These are phyloP conservation scores for Fusarium compactum DNA, from an alignment of 2,329 filamentous ascomycete genomes.

Conservation along the genomic window DNA sequence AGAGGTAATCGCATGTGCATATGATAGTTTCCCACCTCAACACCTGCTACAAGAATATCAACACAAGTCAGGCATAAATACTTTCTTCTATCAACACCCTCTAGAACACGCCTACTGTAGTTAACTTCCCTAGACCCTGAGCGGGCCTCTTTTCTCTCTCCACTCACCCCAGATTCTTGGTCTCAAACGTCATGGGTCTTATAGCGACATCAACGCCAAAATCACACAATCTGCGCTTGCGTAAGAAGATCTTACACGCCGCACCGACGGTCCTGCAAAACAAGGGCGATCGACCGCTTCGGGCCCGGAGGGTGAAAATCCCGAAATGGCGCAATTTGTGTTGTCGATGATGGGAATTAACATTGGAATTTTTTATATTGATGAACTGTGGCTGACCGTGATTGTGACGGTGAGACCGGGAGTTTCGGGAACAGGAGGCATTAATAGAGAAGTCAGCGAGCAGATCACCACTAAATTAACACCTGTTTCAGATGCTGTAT, in stretches of 20 bases:
- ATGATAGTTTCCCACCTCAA: background rate
- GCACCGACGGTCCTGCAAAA: background rate
- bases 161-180: conserved; percentile 39
- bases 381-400: background rate
- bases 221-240: conserved; percentile 44
- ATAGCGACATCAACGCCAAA: conserved; percentile 45
- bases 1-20: background rate
- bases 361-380: background rate
- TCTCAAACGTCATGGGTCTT: conserved; percentile 34
- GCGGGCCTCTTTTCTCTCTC: conserved; percentile 21
- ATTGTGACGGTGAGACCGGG: background rate
- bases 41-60: conserved; percentile 6
- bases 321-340: conserved; percentile 4
- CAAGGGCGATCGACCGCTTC: conserved; percentile 39
- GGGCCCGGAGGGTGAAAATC: conserved; percentile 31
- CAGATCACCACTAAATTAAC: background rate
- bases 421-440: background rate
- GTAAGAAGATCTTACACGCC: conserved; percentile 10
- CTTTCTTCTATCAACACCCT: conserved; percentile 31
- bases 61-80: conserved; percentile 1
- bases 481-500: background rate
- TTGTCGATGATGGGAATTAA: background rate
- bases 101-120: background rate
- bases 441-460: no score
- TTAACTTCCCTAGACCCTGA: conserved; percentile 10